phyloP scores from a whole-genome alignment of 2,329 filamentous ascomycete species.

The Aspergillus fructus region DNA sequence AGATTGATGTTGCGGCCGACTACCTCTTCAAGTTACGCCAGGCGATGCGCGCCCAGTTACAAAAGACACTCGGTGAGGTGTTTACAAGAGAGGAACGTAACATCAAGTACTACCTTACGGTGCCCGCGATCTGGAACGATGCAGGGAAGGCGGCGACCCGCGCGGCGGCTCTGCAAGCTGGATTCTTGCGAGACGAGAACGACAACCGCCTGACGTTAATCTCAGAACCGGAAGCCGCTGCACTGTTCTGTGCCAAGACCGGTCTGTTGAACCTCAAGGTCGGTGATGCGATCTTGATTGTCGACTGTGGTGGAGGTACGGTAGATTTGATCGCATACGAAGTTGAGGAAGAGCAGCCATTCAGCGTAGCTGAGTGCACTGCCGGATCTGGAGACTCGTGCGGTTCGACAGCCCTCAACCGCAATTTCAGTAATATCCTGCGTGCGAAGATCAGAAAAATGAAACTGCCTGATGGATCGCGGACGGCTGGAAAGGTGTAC shows the following conservation, averaged over 20 bases:
- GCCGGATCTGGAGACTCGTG: conserved; percentile 96
- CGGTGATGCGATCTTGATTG: conserved; percentile 97
- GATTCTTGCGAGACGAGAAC: conserved; percentile 94
- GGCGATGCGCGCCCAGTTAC: conserved; percentile 91
- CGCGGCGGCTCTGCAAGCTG: conserved; percentile 93
- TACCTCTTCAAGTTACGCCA: conserved; percentile 98
- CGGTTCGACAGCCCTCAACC: conserved; percentile 95
- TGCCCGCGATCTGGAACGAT: conserved; percentile 99
- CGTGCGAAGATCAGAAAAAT: conserved; percentile 98
- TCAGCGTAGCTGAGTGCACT: conserved; percentile 95
- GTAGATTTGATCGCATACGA: conserved; percentile 99
- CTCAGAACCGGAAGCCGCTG: conserved; percentile 94
- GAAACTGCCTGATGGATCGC: conserved; percentile 96
- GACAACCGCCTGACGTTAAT: conserved; percentile 94
- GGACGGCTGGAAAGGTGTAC: conserved; percentile 96
- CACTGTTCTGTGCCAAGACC: conserved; percentile 96
- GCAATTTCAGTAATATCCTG: conserved; percentile 97
- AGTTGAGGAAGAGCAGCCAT: conserved; percentile 95
- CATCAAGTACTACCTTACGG: conserved; percentile 95
- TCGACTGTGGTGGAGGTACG: conserved; percentile 96
- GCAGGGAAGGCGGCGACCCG: conserved; percentile 95
- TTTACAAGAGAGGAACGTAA: conserved; percentile 98
- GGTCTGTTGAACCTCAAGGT: conserved; percentile 94
- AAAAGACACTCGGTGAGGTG: conserved; percentile 95
- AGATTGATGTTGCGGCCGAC: conserved; percentile 98